Conservation (phyloP, 139 green algal genomes). For the Chlorella vulgaris region DNA sequence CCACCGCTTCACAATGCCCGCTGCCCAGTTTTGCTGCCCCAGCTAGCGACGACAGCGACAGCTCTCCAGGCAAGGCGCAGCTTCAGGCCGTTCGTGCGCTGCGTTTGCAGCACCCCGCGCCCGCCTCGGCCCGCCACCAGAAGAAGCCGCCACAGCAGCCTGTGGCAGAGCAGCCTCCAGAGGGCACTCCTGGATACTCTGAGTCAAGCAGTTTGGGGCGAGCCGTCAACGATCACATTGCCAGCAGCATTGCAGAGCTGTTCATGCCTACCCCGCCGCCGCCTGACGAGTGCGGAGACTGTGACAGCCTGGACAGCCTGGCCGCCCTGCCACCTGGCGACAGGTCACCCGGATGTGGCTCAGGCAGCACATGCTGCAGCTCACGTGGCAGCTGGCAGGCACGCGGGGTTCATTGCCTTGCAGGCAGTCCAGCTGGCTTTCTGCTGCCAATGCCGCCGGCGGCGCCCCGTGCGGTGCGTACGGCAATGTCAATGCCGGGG, state of each 20-base stretch:
- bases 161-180: background rate
- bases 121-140: background rate
- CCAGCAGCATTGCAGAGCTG: background rate
- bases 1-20: background rate
- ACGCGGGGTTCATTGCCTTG: no score
- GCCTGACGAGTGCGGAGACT: background rate
- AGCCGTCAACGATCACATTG: constrained; percentile 15
- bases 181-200: constrained; percentile 5
- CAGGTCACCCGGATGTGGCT: no score
- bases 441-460: background rate
- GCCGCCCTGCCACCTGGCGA: background rate
- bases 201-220: constrained; percentile 9
- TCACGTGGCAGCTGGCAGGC: background rate
- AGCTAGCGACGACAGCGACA: background rate
- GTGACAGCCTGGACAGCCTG: background rate
- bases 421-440: background rate
- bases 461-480: background rate
- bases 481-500: background rate
- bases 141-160: background rate
- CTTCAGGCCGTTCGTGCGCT: constrained; percentile 18
- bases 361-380: background rate
- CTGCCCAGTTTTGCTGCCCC: background rate
- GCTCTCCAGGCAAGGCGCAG: constrained; percentile 19
- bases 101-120: background rate
- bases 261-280: background rate